A percentile compares a stretch with the other conserved stretches of the same genome.
Conservation (phyloP, 495 filamentous ascomycete species). For the Penicillium ucsense region DNA sequence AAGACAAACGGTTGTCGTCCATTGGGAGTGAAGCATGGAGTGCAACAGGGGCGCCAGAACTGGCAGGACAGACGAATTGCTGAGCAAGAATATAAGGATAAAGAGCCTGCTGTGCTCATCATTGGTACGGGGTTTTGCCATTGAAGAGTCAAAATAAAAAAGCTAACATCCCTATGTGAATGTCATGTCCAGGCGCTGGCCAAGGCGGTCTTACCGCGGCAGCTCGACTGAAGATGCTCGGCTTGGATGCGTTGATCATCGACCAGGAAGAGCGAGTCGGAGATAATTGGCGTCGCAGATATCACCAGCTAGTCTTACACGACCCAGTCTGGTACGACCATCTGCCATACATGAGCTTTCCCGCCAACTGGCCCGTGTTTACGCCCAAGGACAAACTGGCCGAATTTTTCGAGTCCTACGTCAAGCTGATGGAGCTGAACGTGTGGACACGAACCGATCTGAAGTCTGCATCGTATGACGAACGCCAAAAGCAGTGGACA, state of each 20-base stretch:
- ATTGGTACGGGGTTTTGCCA: conserved; percentile 40
- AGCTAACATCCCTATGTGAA: background rate
- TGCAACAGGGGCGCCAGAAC: conserved; percentile 44
- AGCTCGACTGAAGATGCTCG: conserved; percentile 67
- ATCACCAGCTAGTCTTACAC: conserved; percentile 55
- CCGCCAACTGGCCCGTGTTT: conserved; percentile 54
- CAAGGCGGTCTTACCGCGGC: conserved; percentile 48
- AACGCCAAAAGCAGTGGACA: conserved; percentile 47
- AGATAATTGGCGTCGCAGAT: conserved; percentile 69
- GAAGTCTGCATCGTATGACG: conserved; percentile 42
- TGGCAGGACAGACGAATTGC: conserved; percentile 56
- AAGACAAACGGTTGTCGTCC: conserved; percentile 25
- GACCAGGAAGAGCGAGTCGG: conserved; percentile 58
- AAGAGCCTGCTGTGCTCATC: conserved; percentile 55
- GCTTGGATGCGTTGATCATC: conserved; percentile 52
- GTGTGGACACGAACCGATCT: conserved; percentile 57
- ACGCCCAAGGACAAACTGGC: conserved; percentile 77
- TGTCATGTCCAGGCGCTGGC: conserved; percentile 27
- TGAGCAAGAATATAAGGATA: conserved; percentile 41
- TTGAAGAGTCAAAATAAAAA: background rate
- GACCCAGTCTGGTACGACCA: conserved; percentile 74
- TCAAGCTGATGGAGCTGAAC: conserved; percentile 63
- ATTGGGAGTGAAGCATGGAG: conserved; percentile 39
- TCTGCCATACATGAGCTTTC: conserved; percentile 63
- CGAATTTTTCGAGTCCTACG: conserved; percentile 70